These are phyloP conservation scores for Sclerotinia sclerotiorum DNA, from an alignment of 2,329 filamentous ascomycete species.

Conservation along the genomic window DNA sequence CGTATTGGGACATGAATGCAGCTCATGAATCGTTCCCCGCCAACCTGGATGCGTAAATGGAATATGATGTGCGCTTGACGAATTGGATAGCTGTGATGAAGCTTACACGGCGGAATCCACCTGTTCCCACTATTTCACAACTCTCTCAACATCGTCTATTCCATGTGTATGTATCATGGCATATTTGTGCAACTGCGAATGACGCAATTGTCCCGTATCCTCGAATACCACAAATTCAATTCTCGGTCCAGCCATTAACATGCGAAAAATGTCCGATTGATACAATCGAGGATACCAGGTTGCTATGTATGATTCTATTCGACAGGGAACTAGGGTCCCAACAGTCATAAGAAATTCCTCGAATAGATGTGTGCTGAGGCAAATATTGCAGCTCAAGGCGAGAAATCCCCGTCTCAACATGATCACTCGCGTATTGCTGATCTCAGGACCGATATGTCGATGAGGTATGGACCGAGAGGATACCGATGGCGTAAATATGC, in stretches of 20 bases:
- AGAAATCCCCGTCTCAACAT: neutral
- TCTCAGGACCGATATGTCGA: neutral
- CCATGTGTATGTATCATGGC: neutral
- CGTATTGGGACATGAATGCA: neutral
- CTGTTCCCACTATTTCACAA: neutral
- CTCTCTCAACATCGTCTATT: neutral
- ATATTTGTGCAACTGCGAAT: neutral
- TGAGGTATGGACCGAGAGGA: neutral
- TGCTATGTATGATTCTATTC: too few species aligned
- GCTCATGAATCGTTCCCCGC: neutral
- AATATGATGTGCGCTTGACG: neutral
- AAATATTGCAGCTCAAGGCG: neutral
- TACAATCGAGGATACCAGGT: too few species aligned
- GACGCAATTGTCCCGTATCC: neutral
- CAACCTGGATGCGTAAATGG: neutral
- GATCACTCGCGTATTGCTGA: neutral
- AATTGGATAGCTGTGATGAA: neutral
- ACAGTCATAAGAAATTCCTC: neutral
- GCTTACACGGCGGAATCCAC: neutral
- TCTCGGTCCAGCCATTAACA: neutral
- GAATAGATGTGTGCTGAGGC: too few species aligned
- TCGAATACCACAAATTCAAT: too few species aligned
- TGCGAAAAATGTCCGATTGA: too few species aligned
- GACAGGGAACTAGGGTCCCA: too few species aligned
- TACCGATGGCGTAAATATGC: neutral